Evolutionary conservation across 2,329 filamentous ascomycete species (phyloP).

Genomic region (Raffaelea deltoideospora): DNA sequence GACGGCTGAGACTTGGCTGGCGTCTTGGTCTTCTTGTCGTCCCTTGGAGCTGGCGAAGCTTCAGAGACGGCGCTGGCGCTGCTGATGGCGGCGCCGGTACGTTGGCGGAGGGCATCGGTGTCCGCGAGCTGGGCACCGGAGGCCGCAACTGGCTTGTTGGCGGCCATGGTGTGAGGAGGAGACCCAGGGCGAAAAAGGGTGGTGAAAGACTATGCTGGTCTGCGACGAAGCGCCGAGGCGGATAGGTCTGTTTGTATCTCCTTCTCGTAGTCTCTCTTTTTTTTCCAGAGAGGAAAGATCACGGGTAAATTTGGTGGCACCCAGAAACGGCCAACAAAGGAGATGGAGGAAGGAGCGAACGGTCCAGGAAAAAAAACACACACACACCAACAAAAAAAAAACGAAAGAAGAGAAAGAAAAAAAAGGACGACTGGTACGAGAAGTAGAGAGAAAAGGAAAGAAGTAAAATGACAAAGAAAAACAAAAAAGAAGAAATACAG

Average conservation of each 20-base stretch:
- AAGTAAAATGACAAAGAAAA: background rate
- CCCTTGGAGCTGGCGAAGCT: conserved; percentile 18
- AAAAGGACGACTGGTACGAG: background rate
- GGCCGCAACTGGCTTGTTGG: conserved; percentile 37
- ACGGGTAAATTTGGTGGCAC: background rate
- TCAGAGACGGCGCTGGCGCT: conserved; percentile 19
- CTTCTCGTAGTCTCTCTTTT: too few relatives aligned
- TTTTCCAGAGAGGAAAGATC: background rate
- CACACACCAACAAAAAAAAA: background rate
- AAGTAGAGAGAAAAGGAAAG: background rate
- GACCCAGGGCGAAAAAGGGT: too few relatives aligned
- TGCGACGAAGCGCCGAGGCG: too few relatives aligned
- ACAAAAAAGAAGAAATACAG: background rate
- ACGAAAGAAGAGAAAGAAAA: background rate
- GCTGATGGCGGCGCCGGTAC: conserved; percentile 29
- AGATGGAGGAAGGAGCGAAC: conserved; percentile 1
- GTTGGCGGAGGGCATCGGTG: conserved; percentile 40
- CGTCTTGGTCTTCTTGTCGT: conserved; percentile 50
- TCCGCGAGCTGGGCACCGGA: conserved; percentile 45
- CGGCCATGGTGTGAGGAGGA: conserved; percentile 37
- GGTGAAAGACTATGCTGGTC: too few relatives aligned
- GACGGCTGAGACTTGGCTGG: conserved; percentile 40
- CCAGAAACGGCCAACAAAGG: background rate
- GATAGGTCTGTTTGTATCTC: too few relatives aligned
- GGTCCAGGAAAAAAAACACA: background rate